These are phyloP conservation scores for Parmelia sp. DNA, from an alignment of 495 filamentous ascomycete genomes.

Conservation along the genomic window DNA sequence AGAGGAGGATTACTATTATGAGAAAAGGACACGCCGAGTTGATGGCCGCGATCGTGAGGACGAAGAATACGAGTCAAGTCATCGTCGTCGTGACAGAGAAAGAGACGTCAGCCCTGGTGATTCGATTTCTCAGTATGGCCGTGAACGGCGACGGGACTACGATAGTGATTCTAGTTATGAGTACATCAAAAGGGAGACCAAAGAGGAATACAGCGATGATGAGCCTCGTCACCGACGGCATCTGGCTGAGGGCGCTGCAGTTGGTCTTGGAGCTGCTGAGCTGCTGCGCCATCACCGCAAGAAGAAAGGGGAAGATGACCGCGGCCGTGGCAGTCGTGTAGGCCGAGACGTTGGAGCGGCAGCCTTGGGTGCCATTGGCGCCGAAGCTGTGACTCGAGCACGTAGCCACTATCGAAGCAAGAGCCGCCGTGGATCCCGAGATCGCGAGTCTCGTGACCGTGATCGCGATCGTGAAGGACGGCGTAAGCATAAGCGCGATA, in stretches of 20 bases:
- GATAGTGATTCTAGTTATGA: conserved; percentile 63
- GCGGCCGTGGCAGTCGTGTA: conserved; percentile 54
- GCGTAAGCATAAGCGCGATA: conserved; percentile 35
- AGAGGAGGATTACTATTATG: conserved; percentile 32
- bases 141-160: conserved; percentile 37
- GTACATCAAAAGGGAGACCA: conserved; percentile 49
- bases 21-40: conserved; percentile 34
- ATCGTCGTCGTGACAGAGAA: conserved; percentile 46
- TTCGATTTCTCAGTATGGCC: conserved; percentile 48
- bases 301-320: conserved; percentile 52
- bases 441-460: conserved; percentile 31
- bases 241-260: conserved; percentile 78
- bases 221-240: conserved; percentile 63
- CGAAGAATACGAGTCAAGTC: conserved; percentile 33
- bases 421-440: conserved; percentile 29
- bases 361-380: conserved; percentile 73
- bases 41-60: conserved; percentile 43
- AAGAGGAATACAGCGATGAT: conserved; percentile 43
- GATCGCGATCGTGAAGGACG: conserved; percentile 39
- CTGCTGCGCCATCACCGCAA: conserved; percentile 63
- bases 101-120: conserved; percentile 55
- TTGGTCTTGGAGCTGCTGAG: conserved; percentile 70
- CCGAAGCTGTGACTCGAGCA: conserved; percentile 67
- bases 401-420: conserved; percentile 60
- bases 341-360: conserved; percentile 73